Evolutionary conservation across 106 monocot genomes (phyloP).

Genomic region (Apostasia ramifera): DNA sequence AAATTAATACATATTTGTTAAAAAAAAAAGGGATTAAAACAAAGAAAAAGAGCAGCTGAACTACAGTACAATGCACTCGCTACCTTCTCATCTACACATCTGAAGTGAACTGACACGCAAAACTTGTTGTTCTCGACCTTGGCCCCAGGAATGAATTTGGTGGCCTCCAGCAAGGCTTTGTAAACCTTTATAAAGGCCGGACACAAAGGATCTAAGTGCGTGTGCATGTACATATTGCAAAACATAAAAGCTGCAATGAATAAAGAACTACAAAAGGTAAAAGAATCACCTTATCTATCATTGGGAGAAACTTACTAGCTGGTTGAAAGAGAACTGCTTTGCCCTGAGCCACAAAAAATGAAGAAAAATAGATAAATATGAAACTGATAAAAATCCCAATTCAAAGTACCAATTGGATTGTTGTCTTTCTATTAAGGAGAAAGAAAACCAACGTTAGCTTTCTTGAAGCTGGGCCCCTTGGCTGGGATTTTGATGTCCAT

Average conservation of each 20-base stretch:
- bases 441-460: constrained; percentile 3
- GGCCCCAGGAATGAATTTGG: constrained; percentile 52
- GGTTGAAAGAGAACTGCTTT: constrained; percentile 56
- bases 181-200: constrained; percentile 26
- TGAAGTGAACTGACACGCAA: constrained; percentile 81
- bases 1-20: background rate
- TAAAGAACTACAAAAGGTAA: background rate
- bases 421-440: background rate
- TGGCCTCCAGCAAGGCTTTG: constrained; percentile 54
- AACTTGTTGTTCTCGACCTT: constrained; percentile 94
- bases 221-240: background rate
- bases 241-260: background rate
- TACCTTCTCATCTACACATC: constrained; percentile 89
- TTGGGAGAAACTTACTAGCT: constrained; percentile 71
- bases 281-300: constrained; percentile 59
- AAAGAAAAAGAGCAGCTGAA: background rate
- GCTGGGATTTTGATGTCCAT: constrained; percentile 79
- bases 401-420: background rate
- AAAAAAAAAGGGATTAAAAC: background rate
- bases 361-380: constrained; percentile 8
- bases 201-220: constrained; percentile 5
- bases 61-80: background rate
- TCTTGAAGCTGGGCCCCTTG: constrained; percentile 11
- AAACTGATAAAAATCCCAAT: background rate
- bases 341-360: constrained; percentile 8